Evolutionary conservation across 1,284 basidiomycete genomes (phyloP).

Genomic region (Xanthoconium separans): DNA sequence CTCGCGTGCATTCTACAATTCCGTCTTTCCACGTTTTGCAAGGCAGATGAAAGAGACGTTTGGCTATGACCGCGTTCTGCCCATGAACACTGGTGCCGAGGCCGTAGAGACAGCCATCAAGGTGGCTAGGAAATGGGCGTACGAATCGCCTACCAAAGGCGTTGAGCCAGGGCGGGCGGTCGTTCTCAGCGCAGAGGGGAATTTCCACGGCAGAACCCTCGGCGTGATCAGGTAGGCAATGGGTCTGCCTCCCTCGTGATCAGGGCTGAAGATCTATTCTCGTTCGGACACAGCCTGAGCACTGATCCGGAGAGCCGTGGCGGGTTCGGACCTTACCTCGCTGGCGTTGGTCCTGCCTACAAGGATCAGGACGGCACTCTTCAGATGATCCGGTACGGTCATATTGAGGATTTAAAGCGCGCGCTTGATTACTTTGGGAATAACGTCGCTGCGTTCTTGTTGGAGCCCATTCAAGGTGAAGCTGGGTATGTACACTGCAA

Average conservation of each 20-base stretch:
- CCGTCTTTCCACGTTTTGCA: slow-evolving; percentile 87
- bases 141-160: slow-evolving; percentile 78
- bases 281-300: slow-evolving; percentile 67
- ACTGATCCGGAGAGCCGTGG: slow-evolving; percentile 89
- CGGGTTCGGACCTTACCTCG: slow-evolving; percentile 91
- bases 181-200: slow-evolving; percentile 85
- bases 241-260: not conserved
- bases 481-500: slow-evolving; percentile 70
- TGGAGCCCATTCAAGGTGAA: slow-evolving; percentile 98
- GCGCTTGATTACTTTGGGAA: slow-evolving; percentile 84
- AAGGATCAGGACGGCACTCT: slow-evolving; percentile 47
- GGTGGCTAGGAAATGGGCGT: slow-evolving; percentile 91
- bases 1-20: slow-evolving; percentile 96
- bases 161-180: slow-evolving; percentile 67
- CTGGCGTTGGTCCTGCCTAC: slow-evolving; percentile 80
- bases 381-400: slow-evolving; percentile 77
- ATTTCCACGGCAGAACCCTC: slow-evolving; percentile 95
- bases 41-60: slow-evolving; percentile 84
- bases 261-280: slow-evolving; percentile 15
- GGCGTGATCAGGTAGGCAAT: slow-evolving; percentile 74
- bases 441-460: slow-evolving; percentile 88
- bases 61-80: slow-evolving; percentile 94
- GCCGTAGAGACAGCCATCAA: slow-evolving; percentile 91
- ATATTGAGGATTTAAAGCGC: slow-evolving; percentile 78
- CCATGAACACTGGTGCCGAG: slow-evolving; percentile 99